Percentiles rank a stretch among this genome's conserved stretches.
phyloP scores from a whole-genome alignment of 2,329 filamentous ascomycete genomes.

The Cryphonectria nitschkei region DNA sequence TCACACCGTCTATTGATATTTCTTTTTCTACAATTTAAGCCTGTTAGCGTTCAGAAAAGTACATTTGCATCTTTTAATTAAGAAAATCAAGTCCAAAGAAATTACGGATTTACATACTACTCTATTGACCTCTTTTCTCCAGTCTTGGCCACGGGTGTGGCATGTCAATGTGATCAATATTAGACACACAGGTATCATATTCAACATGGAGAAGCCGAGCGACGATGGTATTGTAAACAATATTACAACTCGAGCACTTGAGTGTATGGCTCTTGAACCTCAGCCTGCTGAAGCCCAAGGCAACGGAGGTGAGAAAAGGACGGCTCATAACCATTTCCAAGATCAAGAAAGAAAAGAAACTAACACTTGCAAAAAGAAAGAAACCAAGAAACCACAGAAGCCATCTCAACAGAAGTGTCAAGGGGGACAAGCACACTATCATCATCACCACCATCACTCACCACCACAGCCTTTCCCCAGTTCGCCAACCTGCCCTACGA shows the following conservation, averaged over 20 bases:
- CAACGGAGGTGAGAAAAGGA: neutral
- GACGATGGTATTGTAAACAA: neutral
- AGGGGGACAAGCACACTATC: neutral
- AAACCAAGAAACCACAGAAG: neutral
- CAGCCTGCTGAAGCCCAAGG: neutral
- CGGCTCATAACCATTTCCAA: neutral
- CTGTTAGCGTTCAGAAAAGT: neutral
- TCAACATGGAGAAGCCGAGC: neutral
- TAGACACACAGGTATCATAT: neutral
- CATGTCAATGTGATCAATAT: neutral
- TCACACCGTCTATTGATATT: neutral
- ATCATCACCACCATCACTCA: neutral
- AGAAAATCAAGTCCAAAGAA: neutral
- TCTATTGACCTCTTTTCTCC: neutral
- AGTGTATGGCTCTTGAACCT: neutral
- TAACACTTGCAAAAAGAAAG: neutral
- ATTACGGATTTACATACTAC: neutral
- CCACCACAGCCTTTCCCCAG: neutral
- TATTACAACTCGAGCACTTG: neutral
- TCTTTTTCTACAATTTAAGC: neutral
- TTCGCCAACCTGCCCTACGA: constrained; percentile 1
- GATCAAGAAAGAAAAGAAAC: neutral
- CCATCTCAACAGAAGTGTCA: neutral
- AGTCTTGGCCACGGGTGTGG: neutral
- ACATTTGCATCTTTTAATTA: neutral